Conservation (phyloP, 305 asterid species). For the Vinca major region DNA sequence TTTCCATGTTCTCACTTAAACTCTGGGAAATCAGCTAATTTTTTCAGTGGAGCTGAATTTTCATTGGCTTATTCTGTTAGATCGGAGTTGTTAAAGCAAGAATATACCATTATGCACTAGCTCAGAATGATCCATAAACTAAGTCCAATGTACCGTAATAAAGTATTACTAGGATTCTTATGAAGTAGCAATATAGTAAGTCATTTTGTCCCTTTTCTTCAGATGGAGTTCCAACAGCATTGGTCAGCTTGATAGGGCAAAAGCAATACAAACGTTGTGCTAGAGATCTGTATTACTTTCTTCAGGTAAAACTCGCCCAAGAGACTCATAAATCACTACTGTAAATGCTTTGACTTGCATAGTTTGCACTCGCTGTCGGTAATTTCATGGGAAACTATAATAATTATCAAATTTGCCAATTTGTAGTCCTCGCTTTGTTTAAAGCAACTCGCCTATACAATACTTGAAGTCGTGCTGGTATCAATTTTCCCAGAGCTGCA, state of each 20-base stretch:
- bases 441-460: constrained; percentile 91
- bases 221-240: constrained; percentile 89
- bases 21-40: neutral
- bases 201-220: constrained; percentile 13
- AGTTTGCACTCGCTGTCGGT: neutral
- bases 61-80: neutral
- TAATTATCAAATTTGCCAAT: neutral
- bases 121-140: neutral
- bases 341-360: neutral
- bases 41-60: neutral
- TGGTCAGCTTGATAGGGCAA: constrained; percentile 93
- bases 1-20: neutral
- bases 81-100: neutral
- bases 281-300: constrained; percentile 80
- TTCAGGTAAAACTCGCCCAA: constrained; percentile 48
- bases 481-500: constrained; percentile 74
- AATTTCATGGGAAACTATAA: neutral
- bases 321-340: neutral
- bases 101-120: neutral
- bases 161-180: neutral
- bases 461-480: constrained; percentile 70
- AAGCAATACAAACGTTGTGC: constrained; percentile 84
- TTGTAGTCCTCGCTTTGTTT: constrained; percentile 78
- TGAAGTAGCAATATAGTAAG: neutral
- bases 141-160: neutral